Base-by-base conservation (phyloP, 176 grass and related monocot genomes). In the Bolboschoenus planiculmis region DNA sequence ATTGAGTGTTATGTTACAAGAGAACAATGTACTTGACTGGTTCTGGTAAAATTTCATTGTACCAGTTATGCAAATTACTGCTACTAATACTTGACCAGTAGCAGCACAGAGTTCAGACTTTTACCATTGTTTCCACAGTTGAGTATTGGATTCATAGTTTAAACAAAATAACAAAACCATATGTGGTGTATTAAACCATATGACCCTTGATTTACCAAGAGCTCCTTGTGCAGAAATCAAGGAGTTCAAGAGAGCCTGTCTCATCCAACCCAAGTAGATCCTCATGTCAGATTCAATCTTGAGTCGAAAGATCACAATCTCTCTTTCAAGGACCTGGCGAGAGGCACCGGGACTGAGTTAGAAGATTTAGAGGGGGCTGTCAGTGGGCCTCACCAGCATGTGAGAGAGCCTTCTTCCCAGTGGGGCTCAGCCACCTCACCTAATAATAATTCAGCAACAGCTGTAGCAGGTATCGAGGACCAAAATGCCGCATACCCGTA, bases 381-480 rank as follows among this genome's bases (percentile, higher is more conserved):
- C 48, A 24, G 39, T 82, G 80, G 56, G 57, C 60, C 80, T 65
- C 57, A 56, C 24, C 87, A 85, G 60, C 87, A 87, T 53, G 72
- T 48, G 23, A 89, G 14, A 74, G 91, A 97, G 83, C 57, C 77
- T 87, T 86, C 91, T 83, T 54, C 71, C 20, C 85, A 83, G 37
- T 98, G 96, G 95, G 89, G 67, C 79, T 59, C 89, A 46, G 92
- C 82, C 81, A 85, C 61, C 78, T 87, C 92, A 47, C 80, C 84
- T 72, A 94, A 87, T 82, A 20, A 63, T 51, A 82, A 21, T 50
- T 35, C 26, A 35, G 40, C 56, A 13, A 51, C 72, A 33, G 46
- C 72, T 53, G 72, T 13, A 87, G 83, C 90, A 73, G 91, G 85
- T 27, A 47, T 85, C 11, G 90, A 93, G 66, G 92, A 94, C 33